Conservation (phyloP, 208 protist species). For the Acanthamoeba royreba region DNA sequence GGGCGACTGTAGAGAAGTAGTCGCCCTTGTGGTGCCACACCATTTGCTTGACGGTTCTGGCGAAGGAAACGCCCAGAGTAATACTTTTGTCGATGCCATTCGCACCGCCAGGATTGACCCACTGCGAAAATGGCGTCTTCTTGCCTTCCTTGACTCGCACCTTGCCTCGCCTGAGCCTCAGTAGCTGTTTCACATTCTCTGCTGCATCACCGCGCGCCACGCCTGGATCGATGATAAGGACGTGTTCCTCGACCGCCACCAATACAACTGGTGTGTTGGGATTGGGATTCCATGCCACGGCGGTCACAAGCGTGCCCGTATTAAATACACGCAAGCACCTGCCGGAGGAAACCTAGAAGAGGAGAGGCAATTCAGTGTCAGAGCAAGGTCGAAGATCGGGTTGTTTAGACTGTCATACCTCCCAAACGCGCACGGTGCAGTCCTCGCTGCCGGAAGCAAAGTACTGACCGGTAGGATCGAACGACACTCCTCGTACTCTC, state of each 20-base stretch:
- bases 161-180: not conserved
- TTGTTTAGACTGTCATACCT: conserved; percentile 79
- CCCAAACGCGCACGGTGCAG: conserved; percentile 95
- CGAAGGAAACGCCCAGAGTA: not conserved
- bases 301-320: conserved; percentile 77
- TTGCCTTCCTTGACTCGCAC: not conserved
- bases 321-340: conserved; percentile 78
- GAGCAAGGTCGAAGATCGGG: not conserved
- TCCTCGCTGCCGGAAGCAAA: conserved; percentile 96
- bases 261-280: conserved; percentile 87
- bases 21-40: conserved; percentile 86
- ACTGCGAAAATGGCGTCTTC: not conserved
- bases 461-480: conserved; percentile 96
- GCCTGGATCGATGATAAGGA: conserved; percentile 87
- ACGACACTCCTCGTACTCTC: conserved; percentile 88
- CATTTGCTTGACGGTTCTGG: conserved; percentile 62
- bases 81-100: not conserved
- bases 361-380: not conserved
- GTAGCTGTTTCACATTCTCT: not conserved
- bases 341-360: conserved; percentile 86
- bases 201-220: conserved; percentile 82
- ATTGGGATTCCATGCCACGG: conserved; percentile 94
- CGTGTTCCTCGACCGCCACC: conserved; percentile 84
- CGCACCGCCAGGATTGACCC: not conserved
- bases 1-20: conserved; percentile 80